Conservation (phyloP, 2,329 filamentous ascomycete genomes). For the Dactylellina leptospora region DNA sequence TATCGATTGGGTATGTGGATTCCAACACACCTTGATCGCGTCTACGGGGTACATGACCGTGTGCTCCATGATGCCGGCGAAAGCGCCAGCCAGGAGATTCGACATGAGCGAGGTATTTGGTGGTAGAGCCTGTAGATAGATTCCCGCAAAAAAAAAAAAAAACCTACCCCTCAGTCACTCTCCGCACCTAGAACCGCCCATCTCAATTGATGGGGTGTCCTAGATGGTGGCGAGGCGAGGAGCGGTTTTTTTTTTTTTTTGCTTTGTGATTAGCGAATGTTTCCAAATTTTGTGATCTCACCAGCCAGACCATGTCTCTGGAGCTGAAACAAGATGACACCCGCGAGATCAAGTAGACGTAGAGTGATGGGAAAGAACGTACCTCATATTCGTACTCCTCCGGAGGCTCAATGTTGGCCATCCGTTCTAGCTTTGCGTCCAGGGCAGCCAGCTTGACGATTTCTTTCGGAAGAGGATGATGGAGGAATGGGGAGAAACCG, state of each 20-base stretch:
- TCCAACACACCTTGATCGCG: slow-evolving; percentile 80
- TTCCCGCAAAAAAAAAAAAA: not conserved
- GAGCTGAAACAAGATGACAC: not conserved
- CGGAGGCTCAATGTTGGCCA: slow-evolving; percentile 51
- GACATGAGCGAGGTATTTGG: slow-evolving; percentile 69
- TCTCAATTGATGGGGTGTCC: slow-evolving; percentile 11
- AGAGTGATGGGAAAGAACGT: not conserved
- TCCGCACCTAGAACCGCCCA: not conserved
- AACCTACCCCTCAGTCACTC: not conserved
- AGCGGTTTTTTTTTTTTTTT: slow-evolving; percentile 10
- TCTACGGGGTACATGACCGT: slow-evolving; percentile 99
- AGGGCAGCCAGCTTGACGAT: slow-evolving; percentile 53
- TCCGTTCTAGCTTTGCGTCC: slow-evolving; percentile 51
- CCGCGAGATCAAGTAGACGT: not conserved
- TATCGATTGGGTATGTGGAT: not conserved
- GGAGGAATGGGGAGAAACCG: not conserved
- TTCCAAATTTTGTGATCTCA: not conserved
- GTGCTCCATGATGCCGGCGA: slow-evolving; percentile 96
- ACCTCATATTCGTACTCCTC: slow-evolving; percentile 54
- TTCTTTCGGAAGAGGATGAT: slow-evolving; percentile 19
- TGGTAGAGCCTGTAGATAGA: slow-evolving; percentile 44
- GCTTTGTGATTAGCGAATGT: slow-evolving; percentile 2
- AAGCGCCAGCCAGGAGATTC: slow-evolving; percentile 96
- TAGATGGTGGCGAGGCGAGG: not conserved
- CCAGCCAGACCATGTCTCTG: not conserved